Evolutionary conservation across 1,284 basidiomycete species (phyloP), one percentile per base, ranked within the genome.

Genomic region (Porodaedalea pini): DNA sequence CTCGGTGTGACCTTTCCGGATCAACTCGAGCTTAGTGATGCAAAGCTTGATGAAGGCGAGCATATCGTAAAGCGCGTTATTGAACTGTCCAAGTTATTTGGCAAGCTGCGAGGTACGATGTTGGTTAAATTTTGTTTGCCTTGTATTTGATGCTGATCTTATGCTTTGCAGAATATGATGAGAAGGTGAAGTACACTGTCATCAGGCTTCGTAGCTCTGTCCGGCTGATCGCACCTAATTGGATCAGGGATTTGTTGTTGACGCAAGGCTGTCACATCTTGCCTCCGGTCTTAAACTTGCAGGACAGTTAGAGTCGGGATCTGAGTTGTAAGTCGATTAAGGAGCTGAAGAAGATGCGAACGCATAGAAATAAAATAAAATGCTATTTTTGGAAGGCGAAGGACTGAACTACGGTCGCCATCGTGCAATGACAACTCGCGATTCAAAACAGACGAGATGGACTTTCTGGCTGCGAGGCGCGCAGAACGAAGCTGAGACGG

Each of bases 21-120:
- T 61, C 69, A 79, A 63, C 70, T 90, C 60, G 80, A 83, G 62
- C 70, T 70, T 7, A 87, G 88, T 0, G 71, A 75, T 5, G 81
- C 88, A 56, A 80, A 86, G 54, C 79, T 90, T 1, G 88, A 92
- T n/a, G 75, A 79, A 39, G 94, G 93, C 15, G 92, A 94, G 70
- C 84, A 88, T 64, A 94, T 97, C 62, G 79, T 86, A 39, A 83
- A 80, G 56, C 79, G 82, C 36, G 78, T 92, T 19, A 82, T 95
- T 1, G 83, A 85, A 47, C 65, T 96, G 13, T 68, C 75, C 15
- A 81, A 85, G 62, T 73, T 96, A 15, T 74, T 80, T 47, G 71
- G 74, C 0, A 80, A 80, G 48, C 74, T 95, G 34, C 75, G 82
- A 75, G 85, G 92, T 91, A 29, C 17, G 62, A 49, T 73, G 66